A percentile compares a stretch with the other conserved stretches of the same genome.
Evolutionary conservation across 306 rosid genomes (phyloP).

Genomic region (Rosa rugosa): DNA sequence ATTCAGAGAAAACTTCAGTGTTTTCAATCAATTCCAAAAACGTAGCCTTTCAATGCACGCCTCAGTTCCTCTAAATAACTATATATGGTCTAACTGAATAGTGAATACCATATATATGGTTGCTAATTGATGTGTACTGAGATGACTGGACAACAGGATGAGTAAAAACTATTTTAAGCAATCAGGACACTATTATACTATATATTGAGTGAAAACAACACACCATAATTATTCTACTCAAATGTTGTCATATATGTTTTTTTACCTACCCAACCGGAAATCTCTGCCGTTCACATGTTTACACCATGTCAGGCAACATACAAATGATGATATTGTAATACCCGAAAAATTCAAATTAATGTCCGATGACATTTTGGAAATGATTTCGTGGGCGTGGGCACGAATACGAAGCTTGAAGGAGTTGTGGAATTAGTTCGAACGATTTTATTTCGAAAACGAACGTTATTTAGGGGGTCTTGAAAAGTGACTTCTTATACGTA

Average conservation of each 20-base stretch:
- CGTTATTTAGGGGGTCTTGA: too few relatives aligned
- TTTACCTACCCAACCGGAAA: neutral
- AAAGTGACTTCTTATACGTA: too few relatives aligned
- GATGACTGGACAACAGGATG: neutral
- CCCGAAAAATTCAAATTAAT: too few relatives aligned
- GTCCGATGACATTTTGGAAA: too few relatives aligned
- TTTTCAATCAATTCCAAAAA: neutral
- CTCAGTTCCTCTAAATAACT: neutral
- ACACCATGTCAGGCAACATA: neutral
- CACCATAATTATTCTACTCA: neutral
- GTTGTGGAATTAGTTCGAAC: too few relatives aligned
- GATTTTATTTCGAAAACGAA: too few relatives aligned
- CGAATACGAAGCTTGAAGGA: too few relatives aligned
- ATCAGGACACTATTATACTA: neutral
- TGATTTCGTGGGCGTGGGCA: too few relatives aligned
- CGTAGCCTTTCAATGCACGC: neutral
- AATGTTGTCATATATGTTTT: neutral
- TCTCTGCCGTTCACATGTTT: neutral
- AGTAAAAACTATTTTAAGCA: neutral
- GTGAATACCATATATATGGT: neutral
- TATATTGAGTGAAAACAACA: neutral
- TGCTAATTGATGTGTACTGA: neutral
- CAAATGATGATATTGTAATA: neutral
- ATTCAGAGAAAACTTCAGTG: neutral
- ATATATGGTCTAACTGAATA: neutral